These are phyloP conservation scores for Coccomyxa sp. DNA, from an alignment of 139 green algal species.

Conservation along the genomic window DNA sequence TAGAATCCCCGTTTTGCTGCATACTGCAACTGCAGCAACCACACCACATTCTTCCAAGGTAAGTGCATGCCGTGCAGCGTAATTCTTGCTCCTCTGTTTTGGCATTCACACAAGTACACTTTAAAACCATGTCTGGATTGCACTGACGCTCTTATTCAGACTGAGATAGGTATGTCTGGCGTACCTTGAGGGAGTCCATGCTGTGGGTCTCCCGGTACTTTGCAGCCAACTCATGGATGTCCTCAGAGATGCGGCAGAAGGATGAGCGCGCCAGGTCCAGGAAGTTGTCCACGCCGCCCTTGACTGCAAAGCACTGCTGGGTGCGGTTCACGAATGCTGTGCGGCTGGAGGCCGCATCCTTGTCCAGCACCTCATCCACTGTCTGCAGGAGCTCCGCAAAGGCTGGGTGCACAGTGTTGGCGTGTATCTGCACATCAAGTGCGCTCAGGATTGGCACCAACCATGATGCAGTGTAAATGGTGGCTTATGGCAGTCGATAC, in stretches of 20 bases:
- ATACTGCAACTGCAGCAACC: slow-evolving; percentile 54
- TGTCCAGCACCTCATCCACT: slow-evolving; percentile 49
- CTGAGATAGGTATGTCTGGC: not conserved
- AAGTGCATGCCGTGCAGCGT: not conserved
- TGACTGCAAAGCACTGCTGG: slow-evolving; percentile 74
- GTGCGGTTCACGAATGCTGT: slow-evolving; percentile 57
- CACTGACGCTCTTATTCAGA: not conserved
- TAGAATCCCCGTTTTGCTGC: slow-evolving; percentile 66
- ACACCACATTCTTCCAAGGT: not conserved
- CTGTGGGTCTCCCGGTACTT: not conserved
- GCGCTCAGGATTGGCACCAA: not conserved
- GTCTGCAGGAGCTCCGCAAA: slow-evolving; percentile 26
- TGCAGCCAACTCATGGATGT: slow-evolving; percentile 64
- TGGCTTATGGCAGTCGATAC: not conserved
- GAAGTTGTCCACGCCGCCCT: slow-evolving; percentile 55
- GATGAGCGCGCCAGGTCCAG: slow-evolving; percentile 71
- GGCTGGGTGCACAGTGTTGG: slow-evolving; percentile 16
- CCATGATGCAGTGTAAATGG: not conserved
- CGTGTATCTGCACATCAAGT: slow-evolving; percentile 19
- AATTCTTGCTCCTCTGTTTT: not conserved
- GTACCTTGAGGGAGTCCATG: slow-evolving; percentile 26
- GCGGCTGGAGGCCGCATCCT: slow-evolving; percentile 42
- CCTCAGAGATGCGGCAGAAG: slow-evolving; percentile 78
- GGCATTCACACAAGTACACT: not conserved
- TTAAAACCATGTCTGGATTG: not conserved